Base-by-base conservation (phyloP, 2,329 filamentous ascomycete genomes). In the Teratosphaeria pseudoeucalypti region DNA sequence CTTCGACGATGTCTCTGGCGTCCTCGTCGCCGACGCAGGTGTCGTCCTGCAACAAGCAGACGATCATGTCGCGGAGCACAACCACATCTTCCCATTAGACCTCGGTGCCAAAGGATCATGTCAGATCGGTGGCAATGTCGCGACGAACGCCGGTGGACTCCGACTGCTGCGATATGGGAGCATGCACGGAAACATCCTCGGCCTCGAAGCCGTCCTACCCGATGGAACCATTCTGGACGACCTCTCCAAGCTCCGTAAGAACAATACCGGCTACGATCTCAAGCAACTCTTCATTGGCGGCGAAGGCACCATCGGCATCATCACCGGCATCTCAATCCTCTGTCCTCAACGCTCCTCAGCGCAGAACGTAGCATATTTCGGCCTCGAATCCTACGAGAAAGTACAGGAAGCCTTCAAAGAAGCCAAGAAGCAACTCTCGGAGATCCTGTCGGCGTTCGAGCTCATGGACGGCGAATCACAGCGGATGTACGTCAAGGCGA, bases 31-130 rank as follows among this genome's bases (percentile, higher is more conserved):
- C 5, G 94, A 97, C 73, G 91, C 91, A 11, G 95, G 94, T 64
- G 88, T 90, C 62, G 90, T 99, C 62, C 82, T 99, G 14, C 94
- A 99, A 76, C 82, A 86, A 3, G 91, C 88, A 5, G 94, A 99
- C 75, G 85, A 88, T 67, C 94, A 87, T 72, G 81, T 99, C 53
- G 89, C 88, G 5, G 85, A 95, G 73, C 85, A 83, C 66, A 85
- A 86, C 55, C 87, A 96, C 76, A 87, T 99, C 68, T 99, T 97
- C 78, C 94, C 94, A 23, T 81, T 99, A 54, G 95, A 99, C 72
- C 83, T 99, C n/a, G 95, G 92, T 58, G 94, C 94, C 14, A 99
- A 99, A 78, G 94, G 94, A 2, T 96, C 90, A 6, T 97, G 94
- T 75, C 92, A 97, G 62, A 87, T 99, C 64, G 94, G 95, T 66